Evolutionary conservation across 371 early-diverging fungal species (phyloP), one percentile per base, ranked within the genome.

Genomic region (Circinella minor): DNA sequence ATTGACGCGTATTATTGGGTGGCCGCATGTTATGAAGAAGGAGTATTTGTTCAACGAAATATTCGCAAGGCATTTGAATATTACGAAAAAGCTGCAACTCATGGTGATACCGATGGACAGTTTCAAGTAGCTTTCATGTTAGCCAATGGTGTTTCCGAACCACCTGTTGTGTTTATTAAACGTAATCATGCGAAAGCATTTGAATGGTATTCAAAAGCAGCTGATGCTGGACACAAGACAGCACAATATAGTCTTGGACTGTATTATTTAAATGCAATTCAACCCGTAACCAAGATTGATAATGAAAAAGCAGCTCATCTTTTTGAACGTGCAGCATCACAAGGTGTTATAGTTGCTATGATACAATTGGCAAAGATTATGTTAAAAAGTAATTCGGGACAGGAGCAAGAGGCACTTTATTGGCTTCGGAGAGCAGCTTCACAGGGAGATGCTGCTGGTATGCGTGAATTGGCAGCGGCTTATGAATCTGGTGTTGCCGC

Each of bases 261-360:
- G 18, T 80, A 82, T 54, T 83, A 83, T 39, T 74, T 75, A 18
- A 74, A 87, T 36, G 88, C 89, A 9, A 61, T 77, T 14, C 71
- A 63, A 7, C 74, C 81, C 14, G 70, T 80, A 1, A 61, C 68
- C 4, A 70, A 57, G 11, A 39, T 66, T 17, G 77, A 89, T 61
- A 8, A 65, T 5, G 57, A 48, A 36, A 66, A 69, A 36, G 84
- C 89, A 3, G 63, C 74, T 34, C 39, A 70, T 10, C 81, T 77
- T 61, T 81, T 78, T 57, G 63, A 68, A 37, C 69, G 73, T 47
- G 81, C 87, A 7, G 83, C 90, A n/a, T 47, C 65, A 6, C 72
- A 81, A 59, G 75, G 76, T 11, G 61, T 77, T 17, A 49, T 77
- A 3, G 77, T 75, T 1, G 80, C 85, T 4, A 83, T 81, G 79